Percentiles rank a stretch among this genome's conserved stretches.
phyloP scores from a whole-genome alignment of 495 filamentous ascomycete species.

The Clavariopsis aquatica region DNA sequence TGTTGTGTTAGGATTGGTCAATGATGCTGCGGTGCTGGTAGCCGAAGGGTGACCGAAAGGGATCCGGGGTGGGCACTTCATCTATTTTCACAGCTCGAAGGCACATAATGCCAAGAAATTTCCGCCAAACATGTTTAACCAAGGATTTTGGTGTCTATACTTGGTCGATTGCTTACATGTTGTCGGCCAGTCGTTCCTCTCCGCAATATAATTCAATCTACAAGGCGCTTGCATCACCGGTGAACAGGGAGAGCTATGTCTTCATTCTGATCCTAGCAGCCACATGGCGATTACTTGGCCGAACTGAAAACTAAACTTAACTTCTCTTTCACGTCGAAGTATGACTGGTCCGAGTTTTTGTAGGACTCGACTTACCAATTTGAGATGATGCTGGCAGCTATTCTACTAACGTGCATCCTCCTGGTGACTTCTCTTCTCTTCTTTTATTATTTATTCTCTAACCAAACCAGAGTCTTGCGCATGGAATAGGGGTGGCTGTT shows the following conservation, averaged over 20 bases:
- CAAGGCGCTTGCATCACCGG: background rate
- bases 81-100: background rate
- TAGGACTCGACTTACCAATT: too few species aligned
- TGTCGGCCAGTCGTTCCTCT: background rate
- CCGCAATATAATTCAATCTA: background rate
- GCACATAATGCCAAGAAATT: background rate
- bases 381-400: too few species aligned
- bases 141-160: too few species aligned
- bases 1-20: background rate
- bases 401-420: too few species aligned
- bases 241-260: background rate
- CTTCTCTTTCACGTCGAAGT: too few species aligned
- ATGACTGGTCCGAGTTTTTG: too few species aligned
- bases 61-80: background rate
- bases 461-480: too few species aligned
- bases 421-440: too few species aligned
- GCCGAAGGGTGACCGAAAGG: constrained; percentile 4
- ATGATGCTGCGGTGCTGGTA: background rate
- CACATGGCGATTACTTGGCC: constrained; percentile 3
- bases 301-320: too few species aligned
- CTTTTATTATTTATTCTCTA: too few species aligned
- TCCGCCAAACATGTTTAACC: background rate
- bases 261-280: background rate
- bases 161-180: too few species aligned
- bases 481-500: background rate